Evolutionary conservation across 75 land plant species (phyloP).

Genomic region (Picea sitchensis): DNA sequence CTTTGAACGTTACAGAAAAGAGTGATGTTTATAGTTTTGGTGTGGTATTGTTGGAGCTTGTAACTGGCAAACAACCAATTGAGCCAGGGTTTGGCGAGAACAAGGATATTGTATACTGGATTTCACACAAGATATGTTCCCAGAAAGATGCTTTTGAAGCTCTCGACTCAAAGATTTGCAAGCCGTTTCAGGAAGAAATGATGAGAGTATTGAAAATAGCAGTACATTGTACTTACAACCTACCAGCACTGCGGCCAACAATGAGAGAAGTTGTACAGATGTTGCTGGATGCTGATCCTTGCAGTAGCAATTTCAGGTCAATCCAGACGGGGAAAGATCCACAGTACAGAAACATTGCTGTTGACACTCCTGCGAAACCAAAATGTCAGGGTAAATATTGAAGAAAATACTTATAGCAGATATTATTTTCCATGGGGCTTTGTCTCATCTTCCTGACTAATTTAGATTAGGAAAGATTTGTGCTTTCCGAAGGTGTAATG

Average conservation of each 20-base stretch:
- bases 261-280: constrained; percentile 87
- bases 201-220: constrained; percentile 60
- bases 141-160: constrained; percentile 38
- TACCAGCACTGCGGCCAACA: constrained; percentile 60
- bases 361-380: not conserved
- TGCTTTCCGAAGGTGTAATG: no score
- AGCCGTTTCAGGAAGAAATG: constrained; percentile 41
- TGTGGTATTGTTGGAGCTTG: constrained; percentile 87
- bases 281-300: constrained; percentile 54
- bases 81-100: constrained; percentile 74
- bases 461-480: no score
- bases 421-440: no score
- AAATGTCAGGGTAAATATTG: no score
- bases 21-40: constrained; percentile 94
- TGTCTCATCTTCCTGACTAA: no score
- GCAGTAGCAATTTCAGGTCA: constrained; percentile 2
- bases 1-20: constrained; percentile 63
- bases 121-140: constrained; percentile 34
- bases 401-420: no score
- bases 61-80: constrained; percentile 77
- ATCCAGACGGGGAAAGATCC: not conserved
- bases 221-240: constrained; percentile 61
- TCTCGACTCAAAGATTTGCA: constrained; percentile 44
- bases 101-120: constrained; percentile 76
- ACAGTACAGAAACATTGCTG: not conserved